Conservation (phyloP, 2,329 filamentous ascomycete genomes). For the Dothideomycetes sp. region DNA sequence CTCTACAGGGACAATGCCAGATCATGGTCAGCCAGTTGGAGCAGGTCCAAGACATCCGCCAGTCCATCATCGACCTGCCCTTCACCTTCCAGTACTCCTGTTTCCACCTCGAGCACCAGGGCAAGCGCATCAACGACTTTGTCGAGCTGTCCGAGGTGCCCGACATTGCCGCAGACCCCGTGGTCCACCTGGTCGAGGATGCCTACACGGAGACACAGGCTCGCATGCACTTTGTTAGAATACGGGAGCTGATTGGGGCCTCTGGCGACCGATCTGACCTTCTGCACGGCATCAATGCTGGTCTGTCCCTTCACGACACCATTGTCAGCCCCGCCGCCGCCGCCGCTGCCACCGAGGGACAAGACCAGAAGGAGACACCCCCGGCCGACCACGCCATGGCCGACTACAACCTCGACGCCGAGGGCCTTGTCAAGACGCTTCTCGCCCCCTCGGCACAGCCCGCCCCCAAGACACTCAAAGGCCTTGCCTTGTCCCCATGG, state of each 20-base stretch:
- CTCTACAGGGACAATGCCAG: conserved; percentile 9
- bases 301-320: conserved; percentile 75
- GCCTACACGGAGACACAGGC: conserved; percentile 98
- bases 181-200: conserved; percentile 77
- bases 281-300: conserved; percentile 74
- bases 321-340: conserved; percentile 30
- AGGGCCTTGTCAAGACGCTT: conserved; percentile 58
- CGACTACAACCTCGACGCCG: conserved; percentile 66
- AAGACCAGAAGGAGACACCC: conserved; percentile 15
- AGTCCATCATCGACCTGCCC: conserved; percentile 89
- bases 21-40: conserved; percentile 50
- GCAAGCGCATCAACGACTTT: conserved; percentile 88
- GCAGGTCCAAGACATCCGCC: conserved; percentile 92
- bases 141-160: conserved; percentile 82
- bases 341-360: conserved; percentile 1
- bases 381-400: conserved; percentile 35
- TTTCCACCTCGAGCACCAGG: conserved; percentile 91
- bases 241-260: conserved; percentile 86
- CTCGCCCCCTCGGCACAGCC: conserved; percentile 55
- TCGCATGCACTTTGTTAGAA: conserved; percentile 81
- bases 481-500: conserved; percentile 81
- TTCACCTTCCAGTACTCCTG: conserved; percentile 94
- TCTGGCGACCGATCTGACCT: conserved; percentile 80
- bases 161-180: conserved; percentile 64
- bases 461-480: conserved; percentile 82